Evolutionary conservation across 78 protist species (phyloP).

Genomic region (Diacronema lutheri): DNA sequence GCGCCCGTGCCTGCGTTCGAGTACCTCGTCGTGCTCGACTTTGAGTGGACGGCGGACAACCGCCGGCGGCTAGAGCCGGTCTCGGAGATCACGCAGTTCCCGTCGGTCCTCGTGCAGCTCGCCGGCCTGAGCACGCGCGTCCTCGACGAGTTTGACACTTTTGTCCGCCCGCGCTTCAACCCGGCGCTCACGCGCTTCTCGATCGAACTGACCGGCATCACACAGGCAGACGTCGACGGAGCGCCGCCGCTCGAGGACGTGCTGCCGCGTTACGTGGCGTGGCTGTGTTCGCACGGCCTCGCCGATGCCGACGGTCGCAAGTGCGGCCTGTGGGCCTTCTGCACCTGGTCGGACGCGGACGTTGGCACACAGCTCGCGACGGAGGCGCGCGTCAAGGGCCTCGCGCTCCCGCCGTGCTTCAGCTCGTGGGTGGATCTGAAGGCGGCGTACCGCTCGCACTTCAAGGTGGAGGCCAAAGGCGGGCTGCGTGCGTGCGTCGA

Average conservation of each 20-base stretch:
- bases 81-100: not conserved
- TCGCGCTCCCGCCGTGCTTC: not conserved
- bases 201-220: not conserved
- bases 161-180: not conserved
- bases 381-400: not conserved
- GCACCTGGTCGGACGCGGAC: not conserved
- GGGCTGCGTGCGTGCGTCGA: not conserved
- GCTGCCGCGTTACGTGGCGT: not conserved
- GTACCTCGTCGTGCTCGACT: not conserved
- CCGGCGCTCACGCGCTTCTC: not conserved
- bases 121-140: not conserved
- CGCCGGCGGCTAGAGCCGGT: not conserved
- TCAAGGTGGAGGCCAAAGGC: not conserved
- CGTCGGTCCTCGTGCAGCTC: not conserved
- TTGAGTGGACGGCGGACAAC: not conserved
- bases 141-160: not conserved
- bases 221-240: not conserved
- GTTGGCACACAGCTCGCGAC: not conserved
- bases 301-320: not conserved
- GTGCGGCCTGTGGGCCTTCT: not conserved
- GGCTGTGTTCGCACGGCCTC: not conserved
- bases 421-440: not conserved
- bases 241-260: not conserved
- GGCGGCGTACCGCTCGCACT: not conserved
- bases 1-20: not conserved